Evolutionary conservation across 148 eudicot genomes (phyloP).

Genomic region (Dysphania ambrosioides): DNA sequence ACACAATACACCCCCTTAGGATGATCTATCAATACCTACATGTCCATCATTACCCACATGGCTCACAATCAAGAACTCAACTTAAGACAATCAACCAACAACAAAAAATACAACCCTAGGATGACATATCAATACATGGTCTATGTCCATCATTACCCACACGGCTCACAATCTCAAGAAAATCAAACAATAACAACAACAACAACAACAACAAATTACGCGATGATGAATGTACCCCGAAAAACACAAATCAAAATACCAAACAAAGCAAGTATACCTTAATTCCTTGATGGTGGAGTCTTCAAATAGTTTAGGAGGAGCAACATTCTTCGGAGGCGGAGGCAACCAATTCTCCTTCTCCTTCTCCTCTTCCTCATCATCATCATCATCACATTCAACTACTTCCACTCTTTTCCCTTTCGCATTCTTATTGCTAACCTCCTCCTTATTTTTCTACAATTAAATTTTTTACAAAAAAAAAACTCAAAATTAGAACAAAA

Average conservation of each 20-base stretch:
- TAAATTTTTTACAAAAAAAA: not conserved
- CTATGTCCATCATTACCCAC: too few relatives aligned
- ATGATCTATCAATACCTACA: too few relatives aligned
- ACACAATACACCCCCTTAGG: too few relatives aligned
- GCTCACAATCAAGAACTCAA: too few relatives aligned
- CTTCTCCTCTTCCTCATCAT: constrained; percentile 57
- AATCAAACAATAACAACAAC: not conserved
- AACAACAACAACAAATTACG: too few relatives aligned
- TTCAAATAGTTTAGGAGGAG: constrained; percentile 32
- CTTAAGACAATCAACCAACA: not conserved
- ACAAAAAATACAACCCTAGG: not conserved
- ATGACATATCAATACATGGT: too few relatives aligned
- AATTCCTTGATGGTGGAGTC: constrained; percentile 64
- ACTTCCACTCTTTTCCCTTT: constrained; percentile 23
- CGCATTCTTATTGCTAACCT: not conserved
- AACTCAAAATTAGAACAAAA: not conserved
- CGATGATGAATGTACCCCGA: too few relatives aligned
- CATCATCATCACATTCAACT: constrained; percentile 44
- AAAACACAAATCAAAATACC: too few relatives aligned
- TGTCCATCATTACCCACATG: too few relatives aligned
- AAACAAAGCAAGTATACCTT: constrained; percentile 35
- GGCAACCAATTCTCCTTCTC: constrained; percentile 70
- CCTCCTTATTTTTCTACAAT: constrained; percentile 22
- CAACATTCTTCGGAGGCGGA: constrained; percentile 56
- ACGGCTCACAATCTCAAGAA: too few relatives aligned